Percentiles rank a stretch among this genome's conserved stretches.
Conservation (phyloP, 2,329 filamentous ascomycete species). For the Phaeophleospora eucalypticola region DNA sequence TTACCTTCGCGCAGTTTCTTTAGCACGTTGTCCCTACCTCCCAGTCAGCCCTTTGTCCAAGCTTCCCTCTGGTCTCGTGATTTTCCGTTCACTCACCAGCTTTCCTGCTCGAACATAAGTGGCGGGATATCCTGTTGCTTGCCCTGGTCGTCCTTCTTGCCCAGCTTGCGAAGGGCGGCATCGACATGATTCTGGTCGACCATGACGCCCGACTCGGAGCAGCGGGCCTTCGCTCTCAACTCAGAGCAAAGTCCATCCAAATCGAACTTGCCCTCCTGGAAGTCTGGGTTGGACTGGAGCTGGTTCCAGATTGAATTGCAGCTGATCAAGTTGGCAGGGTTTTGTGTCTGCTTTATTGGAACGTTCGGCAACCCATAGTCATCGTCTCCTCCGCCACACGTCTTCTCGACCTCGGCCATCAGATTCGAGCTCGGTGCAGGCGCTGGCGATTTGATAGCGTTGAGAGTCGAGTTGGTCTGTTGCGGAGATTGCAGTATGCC, state of each 20-base stretch:
- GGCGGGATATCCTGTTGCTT: constrained; percentile 2
- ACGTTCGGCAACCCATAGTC: constrained; percentile 40
- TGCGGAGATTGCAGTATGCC: constrained; percentile 41
- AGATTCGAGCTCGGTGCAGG: constrained; percentile 50
- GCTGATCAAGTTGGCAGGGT: constrained; percentile 60
- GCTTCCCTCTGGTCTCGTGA: background rate
- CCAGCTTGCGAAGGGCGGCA: constrained; percentile 46
- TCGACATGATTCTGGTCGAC: constrained; percentile 88
- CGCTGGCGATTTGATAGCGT: constrained; percentile 9
- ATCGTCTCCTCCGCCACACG: constrained; percentile 67
- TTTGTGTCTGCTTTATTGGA: constrained; percentile 16
- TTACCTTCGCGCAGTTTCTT: constrained; percentile 7
- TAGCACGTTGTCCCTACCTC: constrained; percentile 9
- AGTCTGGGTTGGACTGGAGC: constrained; percentile 78
- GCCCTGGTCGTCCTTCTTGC: constrained; percentile 10
- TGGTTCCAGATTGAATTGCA: constrained; percentile 96
- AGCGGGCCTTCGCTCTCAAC: constrained; percentile 91
- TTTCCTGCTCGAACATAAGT: constrained; percentile 10
- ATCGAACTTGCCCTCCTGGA: constrained; percentile 86
- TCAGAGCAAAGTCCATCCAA: constrained; percentile 90
- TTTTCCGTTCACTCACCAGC: constrained; percentile 7
- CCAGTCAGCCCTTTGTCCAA: background rate
- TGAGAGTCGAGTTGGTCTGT: constrained; percentile 20
- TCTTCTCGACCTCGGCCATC: constrained; percentile 71
- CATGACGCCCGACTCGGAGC: constrained; percentile 83